Base-by-base conservation (phyloP, 2,329 filamentous ascomycete genomes). In the Ascochyta lentis region DNA sequence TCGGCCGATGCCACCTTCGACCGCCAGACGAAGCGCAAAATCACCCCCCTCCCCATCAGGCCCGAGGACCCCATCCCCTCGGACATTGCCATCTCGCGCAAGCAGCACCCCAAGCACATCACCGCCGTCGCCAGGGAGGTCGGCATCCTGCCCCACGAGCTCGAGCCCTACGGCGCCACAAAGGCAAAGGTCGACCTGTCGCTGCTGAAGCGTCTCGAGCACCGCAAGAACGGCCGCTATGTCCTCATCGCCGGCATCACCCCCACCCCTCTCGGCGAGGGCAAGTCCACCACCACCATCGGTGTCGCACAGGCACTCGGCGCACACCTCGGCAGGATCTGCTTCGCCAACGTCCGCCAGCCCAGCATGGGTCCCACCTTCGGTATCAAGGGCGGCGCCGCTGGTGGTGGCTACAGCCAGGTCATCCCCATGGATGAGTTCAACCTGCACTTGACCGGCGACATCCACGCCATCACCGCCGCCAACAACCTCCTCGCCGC, bases 401-500 rank as follows among this genome's bases (percentile, higher is more conserved):
- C 95, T 53, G 95, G 95, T 70, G 95, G 95, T 76, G 95, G 95
- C 35, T 99, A 98, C 85, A 96, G 92, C 76, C 95, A 99, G 77
- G 95, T 99, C 72, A 98, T 99, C 69, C 95, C 95, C 56, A 99
- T 99, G 95, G 95, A 99, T 69, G 95, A 99, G 77, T 99, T 99
- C 83, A 99, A 99, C 79, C 82, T 99, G 72, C 95, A 99, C 77
- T 80, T 99, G 70, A 99, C 95, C 51, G 95, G 95, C 69, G 95
- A 99, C 75, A 98, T 99, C 54, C 95, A 99, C 76, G 95, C 95
- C 63, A 95, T 99, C 71, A 92, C 92, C 49, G 94, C 94, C 26
- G 95, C 95, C 34, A 99, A 98, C 84, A 99, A 99, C 79, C 83
- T 99, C 54, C 85, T 99, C 39, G 94, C 95, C 40, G 95, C 95